Evolutionary conservation across 495 filamentous ascomycete species (phyloP).

Genomic region (Penicillium cinerascens): DNA sequence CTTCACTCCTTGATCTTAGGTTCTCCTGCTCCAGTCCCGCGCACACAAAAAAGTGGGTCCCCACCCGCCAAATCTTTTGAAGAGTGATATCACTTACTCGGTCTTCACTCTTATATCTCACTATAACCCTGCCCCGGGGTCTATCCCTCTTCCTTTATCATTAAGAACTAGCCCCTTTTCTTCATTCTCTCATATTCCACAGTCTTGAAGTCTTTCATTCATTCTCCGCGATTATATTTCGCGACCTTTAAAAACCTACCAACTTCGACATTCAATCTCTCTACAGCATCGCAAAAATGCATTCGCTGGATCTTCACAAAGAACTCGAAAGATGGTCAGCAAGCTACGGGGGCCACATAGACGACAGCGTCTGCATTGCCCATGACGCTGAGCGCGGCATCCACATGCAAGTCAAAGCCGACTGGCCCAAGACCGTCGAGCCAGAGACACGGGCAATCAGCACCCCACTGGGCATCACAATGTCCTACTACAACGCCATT

Average conservation of each 20-base stretch:
- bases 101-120: neutral
- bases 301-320: slow-evolving; percentile 27
- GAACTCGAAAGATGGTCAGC: slow-evolving; percentile 41
- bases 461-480: slow-evolving; percentile 43
- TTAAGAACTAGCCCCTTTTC: neutral
- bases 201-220: neutral
- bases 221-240: neutral
- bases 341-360: slow-evolving; percentile 39
- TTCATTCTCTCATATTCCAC: neutral
- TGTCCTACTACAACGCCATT: slow-evolving; percentile 54
- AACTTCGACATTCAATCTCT: neutral
- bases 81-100: slow-evolving; percentile 8
- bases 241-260: neutral
- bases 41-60: slow-evolving; percentile 12
- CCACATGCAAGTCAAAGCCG: slow-evolving; percentile 41
- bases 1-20: neutral
- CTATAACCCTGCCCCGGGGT: neutral
- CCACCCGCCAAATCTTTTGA: slow-evolving; percentile 12
- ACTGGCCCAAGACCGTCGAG: slow-evolving; percentile 20
- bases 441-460: slow-evolving; percentile 39
- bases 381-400: slow-evolving; percentile 42
- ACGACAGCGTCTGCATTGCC: slow-evolving; percentile 39
- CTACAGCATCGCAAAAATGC: neutral
- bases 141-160: neutral
- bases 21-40: neutral